Evolutionary conservation across 805 yeast genomes (phyloP).

Genomic region (Metschnikowia proteae): DNA sequence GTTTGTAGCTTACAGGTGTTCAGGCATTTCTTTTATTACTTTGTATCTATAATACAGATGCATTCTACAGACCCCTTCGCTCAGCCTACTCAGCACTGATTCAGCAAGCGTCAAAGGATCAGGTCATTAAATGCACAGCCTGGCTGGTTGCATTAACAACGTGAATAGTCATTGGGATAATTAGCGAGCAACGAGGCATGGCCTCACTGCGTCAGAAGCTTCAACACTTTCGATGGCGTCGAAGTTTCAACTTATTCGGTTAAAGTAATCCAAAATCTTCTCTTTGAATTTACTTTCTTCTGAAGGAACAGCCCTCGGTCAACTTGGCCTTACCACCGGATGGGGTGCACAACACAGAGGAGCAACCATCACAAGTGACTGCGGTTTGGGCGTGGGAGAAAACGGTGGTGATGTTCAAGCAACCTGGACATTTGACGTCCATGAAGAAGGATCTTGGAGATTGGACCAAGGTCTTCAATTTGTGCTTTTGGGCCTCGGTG

Average conservation of each 20-base stretch:
- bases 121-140: constrained; percentile 16
- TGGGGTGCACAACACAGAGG: constrained; percentile 97
- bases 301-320: constrained; percentile 99
- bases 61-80: constrained; percentile 15
- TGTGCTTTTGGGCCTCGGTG: constrained; percentile 95
- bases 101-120: constrained; percentile 11
- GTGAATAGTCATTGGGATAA: neutral
- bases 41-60: constrained; percentile 17
- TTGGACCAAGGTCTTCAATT: constrained; percentile 95
- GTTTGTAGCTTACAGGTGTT: neutral
- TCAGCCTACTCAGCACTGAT: constrained; percentile 19
- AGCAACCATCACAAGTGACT: constrained; percentile 98
- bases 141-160: constrained; percentile 7
- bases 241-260: neutral
- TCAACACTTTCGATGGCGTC: neutral
- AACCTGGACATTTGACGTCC: constrained; percentile 99
- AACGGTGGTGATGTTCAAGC: constrained; percentile 97
- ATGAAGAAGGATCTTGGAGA: constrained; percentile 98
- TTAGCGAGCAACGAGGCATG: constrained; percentile 2
- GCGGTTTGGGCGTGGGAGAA: constrained; percentile 99
- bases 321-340: constrained; percentile 99
- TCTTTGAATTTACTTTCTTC: constrained; percentile 74
- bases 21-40: constrained; percentile 3
- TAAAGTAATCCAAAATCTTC: too few species aligned
- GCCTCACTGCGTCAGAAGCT: constrained; percentile 2